Conservation (phyloP, 176 grass and related monocot genomes). For the Phyllostachys edulis region DNA sequence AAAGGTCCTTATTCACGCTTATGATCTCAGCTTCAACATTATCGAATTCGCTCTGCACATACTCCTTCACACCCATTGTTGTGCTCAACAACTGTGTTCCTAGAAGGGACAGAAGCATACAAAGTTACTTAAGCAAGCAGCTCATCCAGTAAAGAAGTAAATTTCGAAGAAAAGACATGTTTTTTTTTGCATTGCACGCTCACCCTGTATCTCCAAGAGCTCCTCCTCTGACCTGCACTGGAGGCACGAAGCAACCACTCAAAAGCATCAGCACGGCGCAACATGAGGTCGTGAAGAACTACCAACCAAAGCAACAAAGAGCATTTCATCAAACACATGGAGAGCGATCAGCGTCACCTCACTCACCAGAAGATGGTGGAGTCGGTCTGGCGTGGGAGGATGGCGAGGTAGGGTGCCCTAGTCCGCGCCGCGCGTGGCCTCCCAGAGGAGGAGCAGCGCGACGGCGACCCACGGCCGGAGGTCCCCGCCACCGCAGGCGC, state of each 20-base stretch:
- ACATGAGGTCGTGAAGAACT: neutral
- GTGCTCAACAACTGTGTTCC: constrained; percentile 92
- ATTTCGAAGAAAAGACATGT: neutral
- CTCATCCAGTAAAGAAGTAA: neutral
- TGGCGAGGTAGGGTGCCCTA: constrained; percentile 83
- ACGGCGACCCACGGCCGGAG: constrained; percentile 81
- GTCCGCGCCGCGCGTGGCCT: constrained; percentile 49
- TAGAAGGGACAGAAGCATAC: constrained; percentile 25
- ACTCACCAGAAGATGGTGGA: constrained; percentile 93
- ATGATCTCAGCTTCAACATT: constrained; percentile 72
- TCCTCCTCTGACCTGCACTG: constrained; percentile 99
- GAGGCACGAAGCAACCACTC: constrained; percentile 55
- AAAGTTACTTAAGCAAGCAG: neutral
- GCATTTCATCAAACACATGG: constrained; percentile 29
- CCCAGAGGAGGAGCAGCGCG: constrained; percentile 71
- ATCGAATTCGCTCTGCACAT: constrained; percentile 71
- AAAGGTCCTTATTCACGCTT: constrained; percentile 60
- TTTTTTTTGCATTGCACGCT: neutral
- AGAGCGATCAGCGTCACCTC: neutral
- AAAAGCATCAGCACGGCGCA: constrained; percentile 29
- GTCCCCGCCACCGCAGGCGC: constrained; percentile 36
- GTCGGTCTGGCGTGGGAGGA: constrained; percentile 69
- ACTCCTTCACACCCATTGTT: constrained; percentile 81
- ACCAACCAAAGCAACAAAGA: neutral
- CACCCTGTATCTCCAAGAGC: constrained; percentile 93